Conservation (phyloP, 2,329 filamentous ascomycete genomes). For the Triangularia verruculosa region DNA sequence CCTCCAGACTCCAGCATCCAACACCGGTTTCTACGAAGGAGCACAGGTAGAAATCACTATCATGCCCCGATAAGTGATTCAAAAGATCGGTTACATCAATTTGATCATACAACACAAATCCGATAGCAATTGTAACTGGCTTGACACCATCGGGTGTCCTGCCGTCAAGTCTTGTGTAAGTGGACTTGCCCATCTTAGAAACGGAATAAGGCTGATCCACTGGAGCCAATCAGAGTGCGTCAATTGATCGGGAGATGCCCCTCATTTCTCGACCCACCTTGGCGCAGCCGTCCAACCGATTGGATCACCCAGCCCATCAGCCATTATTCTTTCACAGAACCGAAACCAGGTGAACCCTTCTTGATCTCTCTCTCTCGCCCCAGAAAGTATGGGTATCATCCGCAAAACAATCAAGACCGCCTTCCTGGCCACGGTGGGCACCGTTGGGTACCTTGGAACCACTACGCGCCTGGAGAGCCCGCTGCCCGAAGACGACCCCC, state of each 20-base stretch:
- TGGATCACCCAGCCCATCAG: background rate
- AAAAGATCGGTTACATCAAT: background rate
- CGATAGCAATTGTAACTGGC: background rate
- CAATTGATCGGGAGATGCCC: background rate
- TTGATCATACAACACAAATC: background rate
- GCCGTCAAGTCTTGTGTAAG: background rate
- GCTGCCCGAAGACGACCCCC: constrained; percentile 54
- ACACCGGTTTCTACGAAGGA: background rate
- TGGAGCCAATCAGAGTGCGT: background rate
- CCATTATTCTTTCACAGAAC: background rate
- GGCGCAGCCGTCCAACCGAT: background rate
- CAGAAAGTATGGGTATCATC: constrained; percentile 52
- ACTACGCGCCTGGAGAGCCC: constrained; percentile 57
- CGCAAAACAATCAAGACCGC: constrained; percentile 45
- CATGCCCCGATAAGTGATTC: background rate
- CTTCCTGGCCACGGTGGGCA: constrained; percentile 49
- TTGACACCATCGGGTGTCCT: background rate
- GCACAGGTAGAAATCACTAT: background rate
- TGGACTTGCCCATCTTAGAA: background rate
- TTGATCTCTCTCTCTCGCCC: background rate
- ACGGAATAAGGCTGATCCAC: background rate
- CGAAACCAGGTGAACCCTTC: background rate
- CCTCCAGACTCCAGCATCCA: background rate
- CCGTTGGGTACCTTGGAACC: constrained; percentile 51
- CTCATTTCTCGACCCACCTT: background rate